Evolutionary conservation across 148 eudicot genomes (phyloP).

Genomic region (Arctostaphylos glauca): DNA sequence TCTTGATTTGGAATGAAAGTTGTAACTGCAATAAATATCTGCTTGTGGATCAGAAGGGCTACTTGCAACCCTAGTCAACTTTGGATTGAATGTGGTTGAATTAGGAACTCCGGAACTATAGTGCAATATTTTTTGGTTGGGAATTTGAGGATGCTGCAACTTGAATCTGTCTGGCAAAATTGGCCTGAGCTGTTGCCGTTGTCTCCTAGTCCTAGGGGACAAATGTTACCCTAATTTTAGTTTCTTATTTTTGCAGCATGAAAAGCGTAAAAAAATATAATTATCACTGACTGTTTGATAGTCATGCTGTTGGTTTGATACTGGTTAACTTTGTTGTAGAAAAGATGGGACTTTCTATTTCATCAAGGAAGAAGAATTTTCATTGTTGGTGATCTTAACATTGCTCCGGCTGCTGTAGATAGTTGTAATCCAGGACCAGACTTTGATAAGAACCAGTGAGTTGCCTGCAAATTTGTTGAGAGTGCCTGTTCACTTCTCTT

Average conservation of each 20-base stretch:
- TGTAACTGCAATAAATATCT: not conserved
- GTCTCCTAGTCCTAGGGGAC: not conserved
- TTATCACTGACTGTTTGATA: not conserved
- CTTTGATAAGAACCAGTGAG: conserved; percentile 88
- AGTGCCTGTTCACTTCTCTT: not conserved
- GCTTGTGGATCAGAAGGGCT: not conserved
- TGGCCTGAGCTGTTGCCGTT: not conserved
- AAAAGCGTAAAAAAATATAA: not conserved
- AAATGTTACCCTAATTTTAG: not conserved
- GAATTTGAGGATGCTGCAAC: not conserved
- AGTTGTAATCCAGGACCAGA: conserved; percentile 91
- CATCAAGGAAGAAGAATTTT: conserved; percentile 65
- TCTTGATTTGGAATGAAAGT: not conserved
- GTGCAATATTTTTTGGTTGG: not conserved
- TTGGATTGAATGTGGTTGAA: not conserved
- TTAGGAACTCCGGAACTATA: not conserved
- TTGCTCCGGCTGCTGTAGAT: conserved; percentile 87
- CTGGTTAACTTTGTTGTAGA: conserved; percentile 52
- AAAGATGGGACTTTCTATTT: conserved; percentile 83
- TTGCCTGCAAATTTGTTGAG: conserved; percentile 13
- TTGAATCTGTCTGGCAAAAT: not conserved
- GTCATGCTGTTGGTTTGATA: conserved; percentile 21
- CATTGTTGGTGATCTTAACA: conserved; percentile 90
- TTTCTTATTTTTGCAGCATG: not conserved
- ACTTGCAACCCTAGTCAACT: not conserved